These are phyloP conservation scores for Phellopilus nigrolimitatus DNA, from an alignment of 1,284 basidiomycete species.

Conservation along the genomic window DNA sequence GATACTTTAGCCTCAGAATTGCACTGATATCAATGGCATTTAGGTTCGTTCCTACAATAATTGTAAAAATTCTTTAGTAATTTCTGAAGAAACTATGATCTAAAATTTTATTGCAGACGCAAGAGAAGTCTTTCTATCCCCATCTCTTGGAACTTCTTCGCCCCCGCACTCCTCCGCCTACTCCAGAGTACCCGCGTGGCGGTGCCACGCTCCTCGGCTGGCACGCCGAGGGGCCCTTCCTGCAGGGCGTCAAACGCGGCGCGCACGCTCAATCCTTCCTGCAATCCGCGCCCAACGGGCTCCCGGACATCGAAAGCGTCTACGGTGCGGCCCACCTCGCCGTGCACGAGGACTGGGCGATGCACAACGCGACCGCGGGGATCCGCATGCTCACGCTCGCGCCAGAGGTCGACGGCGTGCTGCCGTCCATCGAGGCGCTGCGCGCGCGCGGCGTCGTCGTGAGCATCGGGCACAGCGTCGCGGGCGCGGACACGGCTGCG, in stretches of 20 bases:
- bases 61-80: constrained; percentile 44
- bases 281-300: constrained; percentile 54
- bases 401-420: constrained; percentile 81
- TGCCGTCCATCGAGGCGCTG: constrained; percentile 51
- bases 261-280: constrained; percentile 74
- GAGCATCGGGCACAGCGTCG: constrained; percentile 81
- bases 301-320: constrained; percentile 63
- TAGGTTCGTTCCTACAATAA: constrained; percentile 73
- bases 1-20: constrained; percentile 5
- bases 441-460: constrained; percentile 67
- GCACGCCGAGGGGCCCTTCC: constrained; percentile 89
- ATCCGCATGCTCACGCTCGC: constrained; percentile 84
- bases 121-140: constrained; percentile 68
- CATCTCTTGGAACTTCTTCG: constrained; percentile 58
- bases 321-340: constrained; percentile 66
- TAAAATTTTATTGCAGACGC: constrained; percentile 45
- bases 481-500: constrained; percentile 62
- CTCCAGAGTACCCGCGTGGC: constrained; percentile 22
- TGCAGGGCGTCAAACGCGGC: constrained; percentile 73
- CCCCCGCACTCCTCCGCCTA: constrained; percentile 54
- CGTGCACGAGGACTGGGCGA: constrained; percentile 58
- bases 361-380: constrained; percentile 35
- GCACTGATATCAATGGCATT: neutral
- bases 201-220: constrained; percentile 73
- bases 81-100: constrained; percentile 6